A percentile compares a stretch with the other conserved stretches of the same genome.
These are phyloP conservation scores for Mortierella alpina DNA, from an alignment of 192 early-diverging fungal species.

Conservation along the genomic window DNA sequence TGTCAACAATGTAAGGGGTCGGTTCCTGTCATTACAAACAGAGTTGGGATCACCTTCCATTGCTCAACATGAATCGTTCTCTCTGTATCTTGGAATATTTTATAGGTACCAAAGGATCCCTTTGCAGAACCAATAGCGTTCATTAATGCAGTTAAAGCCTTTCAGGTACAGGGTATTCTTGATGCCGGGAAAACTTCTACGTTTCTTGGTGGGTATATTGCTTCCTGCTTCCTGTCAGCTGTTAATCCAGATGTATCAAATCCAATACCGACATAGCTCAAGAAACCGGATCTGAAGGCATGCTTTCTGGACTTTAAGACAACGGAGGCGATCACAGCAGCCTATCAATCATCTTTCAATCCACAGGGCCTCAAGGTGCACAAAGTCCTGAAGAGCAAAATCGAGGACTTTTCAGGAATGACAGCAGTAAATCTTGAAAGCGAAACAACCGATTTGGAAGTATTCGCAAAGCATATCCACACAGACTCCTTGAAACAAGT, in stretches of 20 bases:
- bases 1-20: slow-evolving; percentile 55
- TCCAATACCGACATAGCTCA: no score
- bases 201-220: not conserved
- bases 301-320: slow-evolving; percentile 30
- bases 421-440: slow-evolving; percentile 19
- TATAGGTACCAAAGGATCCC: slow-evolving; percentile 63
- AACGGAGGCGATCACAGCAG: slow-evolving; percentile 46
- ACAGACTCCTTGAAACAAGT: slow-evolving; percentile 57
- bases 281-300: slow-evolving; percentile 42
- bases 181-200: not conserved
- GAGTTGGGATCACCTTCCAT: no score
- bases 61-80: no score
- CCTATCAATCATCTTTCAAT: slow-evolving; percentile 49
- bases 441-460: slow-evolving; percentile 59
- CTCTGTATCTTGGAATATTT: not conserved
- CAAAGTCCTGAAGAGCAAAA: slow-evolving; percentile 63
- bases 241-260: no score
- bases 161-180: slow-evolving; percentile 46
- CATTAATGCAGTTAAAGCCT: slow-evolving; percentile 51
- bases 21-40: no score
- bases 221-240: not conserved
- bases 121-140: slow-evolving; percentile 58
- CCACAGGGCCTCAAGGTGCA: slow-evolving; percentile 58
- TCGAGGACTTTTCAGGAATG: slow-evolving; percentile 66
- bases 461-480: slow-evolving; percentile 57